Conservation (phyloP, 768 basidiomycete genomes). For the Cystobasidium onofrii region DNA sequence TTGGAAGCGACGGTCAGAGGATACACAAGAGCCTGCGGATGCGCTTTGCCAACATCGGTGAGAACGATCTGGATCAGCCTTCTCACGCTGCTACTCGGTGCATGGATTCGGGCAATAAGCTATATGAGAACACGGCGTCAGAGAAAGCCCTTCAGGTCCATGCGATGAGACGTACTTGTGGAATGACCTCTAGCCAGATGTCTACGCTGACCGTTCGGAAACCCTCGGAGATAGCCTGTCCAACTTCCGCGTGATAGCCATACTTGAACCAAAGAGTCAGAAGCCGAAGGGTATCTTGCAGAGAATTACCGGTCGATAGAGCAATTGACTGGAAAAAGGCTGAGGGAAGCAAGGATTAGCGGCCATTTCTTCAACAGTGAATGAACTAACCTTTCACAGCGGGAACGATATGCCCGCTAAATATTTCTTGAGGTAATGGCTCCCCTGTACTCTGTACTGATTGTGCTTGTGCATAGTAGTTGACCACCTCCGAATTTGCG, state of each 20-base stretch:
- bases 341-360: background rate
- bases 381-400: constrained; percentile 70
- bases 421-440: constrained; percentile 55
- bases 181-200: constrained; percentile 97
- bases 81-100: constrained; percentile 74
- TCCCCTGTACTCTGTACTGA: constrained; percentile 52
- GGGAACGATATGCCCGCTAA: constrained; percentile 78
- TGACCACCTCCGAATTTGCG: constrained; percentile 88
- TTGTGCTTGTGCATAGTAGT: constrained; percentile 62
- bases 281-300: constrained; percentile 87
- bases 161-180: constrained; percentile 58
- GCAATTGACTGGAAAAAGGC: constrained; percentile 87
- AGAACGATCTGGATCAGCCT: constrained; percentile 80
- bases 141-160: background rate
- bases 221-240: constrained; percentile 74
- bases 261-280: constrained; percentile 98
- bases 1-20: constrained; percentile 92
- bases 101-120: constrained; percentile 98
- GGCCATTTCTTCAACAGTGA: background rate
- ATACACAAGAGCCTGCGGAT: constrained; percentile 95
- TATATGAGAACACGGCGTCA: constrained; percentile 43
- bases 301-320: constrained; percentile 74
- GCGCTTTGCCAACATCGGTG: constrained; percentile 86
- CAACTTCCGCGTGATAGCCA: constrained; percentile 80
- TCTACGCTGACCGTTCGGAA: constrained; percentile 86